Evolutionary conservation across 2,329 filamentous ascomycete genomes (phyloP).

Genomic region (Parascedosporium putredinis): DNA sequence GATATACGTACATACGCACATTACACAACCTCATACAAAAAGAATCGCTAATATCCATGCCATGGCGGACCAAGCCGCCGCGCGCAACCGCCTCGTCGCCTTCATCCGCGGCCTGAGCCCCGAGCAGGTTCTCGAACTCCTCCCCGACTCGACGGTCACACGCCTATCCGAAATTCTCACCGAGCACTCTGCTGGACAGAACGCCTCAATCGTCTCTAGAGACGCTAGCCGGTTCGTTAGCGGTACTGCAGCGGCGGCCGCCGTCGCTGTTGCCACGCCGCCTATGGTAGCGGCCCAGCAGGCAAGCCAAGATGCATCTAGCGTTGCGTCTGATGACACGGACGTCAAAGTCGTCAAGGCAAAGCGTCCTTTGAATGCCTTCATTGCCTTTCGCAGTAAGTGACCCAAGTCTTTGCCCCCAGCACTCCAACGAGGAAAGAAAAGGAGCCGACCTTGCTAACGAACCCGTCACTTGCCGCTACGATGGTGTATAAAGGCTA

Average conservation of each 20-base stretch:
- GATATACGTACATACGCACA: no score
- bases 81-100: not conserved
- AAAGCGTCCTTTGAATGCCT: constrained; percentile 16
- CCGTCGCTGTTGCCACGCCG: not conserved
- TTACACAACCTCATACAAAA: no score
- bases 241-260: no score
- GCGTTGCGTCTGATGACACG: not conserved
- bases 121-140: not conserved
- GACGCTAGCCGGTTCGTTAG: no score
- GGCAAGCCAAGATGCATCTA: not conserved
- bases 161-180: not conserved
- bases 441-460: no score
- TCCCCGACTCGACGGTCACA: not conserved
- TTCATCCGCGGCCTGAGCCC: not conserved
- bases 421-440: no score
- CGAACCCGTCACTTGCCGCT: no score
- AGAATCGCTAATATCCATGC: no score
- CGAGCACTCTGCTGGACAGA: not conserved
- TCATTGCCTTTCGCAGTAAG: constrained; percentile 23
- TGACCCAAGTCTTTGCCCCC: constrained; percentile 14
- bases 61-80: not conserved
- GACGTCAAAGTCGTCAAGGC: not conserved
- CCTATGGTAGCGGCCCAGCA: not conserved
- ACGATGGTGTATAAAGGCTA: no score
- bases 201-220: not conserved